These are phyloP conservation scores for Musa schizocarpa DNA, from an alignment of 176 grass and related monocot species.

Conservation along the genomic window DNA sequence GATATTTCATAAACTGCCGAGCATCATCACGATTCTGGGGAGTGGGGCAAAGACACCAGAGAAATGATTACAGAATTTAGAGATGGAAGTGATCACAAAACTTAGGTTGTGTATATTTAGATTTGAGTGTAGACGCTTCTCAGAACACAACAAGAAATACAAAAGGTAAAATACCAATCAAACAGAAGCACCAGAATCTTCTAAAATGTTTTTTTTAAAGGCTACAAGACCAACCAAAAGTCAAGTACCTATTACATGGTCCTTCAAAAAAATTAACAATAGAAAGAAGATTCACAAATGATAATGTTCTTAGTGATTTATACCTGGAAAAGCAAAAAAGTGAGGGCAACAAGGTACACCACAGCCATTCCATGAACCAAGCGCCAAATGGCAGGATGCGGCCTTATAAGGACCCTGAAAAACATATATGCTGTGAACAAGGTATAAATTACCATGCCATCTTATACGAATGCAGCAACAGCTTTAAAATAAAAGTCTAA, in stretches of 20 bases:
- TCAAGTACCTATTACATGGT: no score
- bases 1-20: slow-evolving; percentile 92
- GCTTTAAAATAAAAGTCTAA: background rate
- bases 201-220: no score
- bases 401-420: slow-evolving; percentile 89
- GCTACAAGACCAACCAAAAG: no score
- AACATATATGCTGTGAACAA: background rate
- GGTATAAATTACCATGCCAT: background rate
- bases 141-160: no score
- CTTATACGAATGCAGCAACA: background rate
- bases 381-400: slow-evolving; percentile 97
- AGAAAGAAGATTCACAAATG: background rate
- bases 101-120: background rate
- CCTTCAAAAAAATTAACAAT: background rate
- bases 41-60: slow-evolving; percentile 20
- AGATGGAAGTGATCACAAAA: background rate
- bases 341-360: slow-evolving; percentile 89
- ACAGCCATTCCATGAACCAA: slow-evolving; percentile 94
- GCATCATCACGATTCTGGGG: slow-evolving; percentile 88
- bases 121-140: no score
- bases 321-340: slow-evolving; percentile 99
- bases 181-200: no score
- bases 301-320: background rate
- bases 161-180: no score
- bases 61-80: background rate